phyloP scores from a whole-genome alignment of 2,329 filamentous ascomycete genomes.

The Phyllachora maydis region DNA sequence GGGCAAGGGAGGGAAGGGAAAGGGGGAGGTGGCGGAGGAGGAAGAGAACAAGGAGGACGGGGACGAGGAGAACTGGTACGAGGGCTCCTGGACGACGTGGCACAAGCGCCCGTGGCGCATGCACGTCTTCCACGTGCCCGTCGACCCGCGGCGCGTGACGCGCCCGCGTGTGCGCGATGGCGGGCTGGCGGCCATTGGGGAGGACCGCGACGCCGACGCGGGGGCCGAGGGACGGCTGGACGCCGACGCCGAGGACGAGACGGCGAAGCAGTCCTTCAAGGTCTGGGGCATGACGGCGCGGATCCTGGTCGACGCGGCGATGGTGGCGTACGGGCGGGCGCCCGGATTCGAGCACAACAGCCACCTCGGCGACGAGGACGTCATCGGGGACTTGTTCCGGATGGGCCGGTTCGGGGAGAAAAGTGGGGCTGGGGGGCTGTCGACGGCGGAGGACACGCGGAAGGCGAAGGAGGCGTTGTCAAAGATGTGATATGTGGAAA shows the following conservation, averaged over 20 bases:
- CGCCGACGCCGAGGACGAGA: constrained; percentile 8
- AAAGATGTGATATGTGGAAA: too few relatives aligned
- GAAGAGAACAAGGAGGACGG: too few relatives aligned
- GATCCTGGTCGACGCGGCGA: constrained; percentile 72
- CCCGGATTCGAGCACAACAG: constrained; percentile 61
- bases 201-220: constrained; percentile 14
- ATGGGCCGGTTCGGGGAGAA: constrained; percentile 25
- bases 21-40: too few relatives aligned
- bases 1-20: too few relatives aligned
- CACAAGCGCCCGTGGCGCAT: constrained; percentile 61
- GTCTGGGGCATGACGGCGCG: constrained; percentile 93
- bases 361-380: constrained; percentile 27
- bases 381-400: constrained; percentile 23
- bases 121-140: constrained; percentile 84
- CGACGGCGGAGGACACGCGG: constrained; percentile 14
- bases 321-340: constrained; percentile 62
- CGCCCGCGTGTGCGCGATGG: constrained; percentile 23
- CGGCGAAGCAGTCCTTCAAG: too few relatives aligned
- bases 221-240: constrained; percentile 8
- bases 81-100: constrained; percentile 64
- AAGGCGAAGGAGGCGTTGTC: constrained; percentile 10
- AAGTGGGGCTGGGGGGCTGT: constrained; percentile 13
- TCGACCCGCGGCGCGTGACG: constrained; percentile 47
- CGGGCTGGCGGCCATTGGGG: constrained; percentile 20
- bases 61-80: constrained; percentile 52